Conservation (phyloP, 2,329 filamentous ascomycete genomes). For the Pseudogymnoascus sp. region DNA sequence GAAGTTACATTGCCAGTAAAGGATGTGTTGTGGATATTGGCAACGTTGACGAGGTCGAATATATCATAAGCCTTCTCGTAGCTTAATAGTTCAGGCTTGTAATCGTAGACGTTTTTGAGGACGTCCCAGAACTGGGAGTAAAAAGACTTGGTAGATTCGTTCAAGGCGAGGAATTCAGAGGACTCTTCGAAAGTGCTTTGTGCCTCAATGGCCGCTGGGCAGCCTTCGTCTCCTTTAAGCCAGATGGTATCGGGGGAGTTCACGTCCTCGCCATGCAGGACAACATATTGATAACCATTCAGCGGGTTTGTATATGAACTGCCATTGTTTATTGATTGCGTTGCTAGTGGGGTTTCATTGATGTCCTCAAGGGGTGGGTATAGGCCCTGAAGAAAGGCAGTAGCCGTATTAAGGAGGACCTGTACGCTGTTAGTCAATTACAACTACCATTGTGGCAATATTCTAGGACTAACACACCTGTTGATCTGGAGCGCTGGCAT, state of each 20-base stretch:
- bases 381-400: slow-evolving; percentile 54
- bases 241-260: slow-evolving; percentile 23
- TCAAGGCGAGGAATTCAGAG: slow-evolving; percentile 13
- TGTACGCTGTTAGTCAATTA: slow-evolving; percentile 39
- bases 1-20: slow-evolving; percentile 10
- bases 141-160: slow-evolving; percentile 20
- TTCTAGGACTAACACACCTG: slow-evolving; percentile 1
- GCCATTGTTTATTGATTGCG: slow-evolving; percentile 41
- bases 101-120: slow-evolving; percentile 18
- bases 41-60: slow-evolving; percentile 21
- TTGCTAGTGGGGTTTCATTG: slow-evolving; percentile 32
- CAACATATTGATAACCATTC: slow-evolving; percentile 57
- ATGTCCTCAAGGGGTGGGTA: slow-evolving; percentile 48
- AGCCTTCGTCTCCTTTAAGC: slow-evolving; percentile 25
- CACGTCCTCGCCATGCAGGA: slow-evolving; percentile 31
- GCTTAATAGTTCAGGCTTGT: slow-evolving; percentile 12
- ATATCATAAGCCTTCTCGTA: slow-evolving; percentile 24
- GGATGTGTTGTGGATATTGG: slow-evolving; percentile 19
- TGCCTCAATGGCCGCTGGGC: slow-evolving; percentile 14
- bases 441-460: not conserved
- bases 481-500: slow-evolving; percentile 44
- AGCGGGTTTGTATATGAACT: slow-evolving; percentile 44
- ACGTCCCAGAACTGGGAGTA: slow-evolving; percentile 21
- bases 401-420: slow-evolving; percentile 46
- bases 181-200: slow-evolving; percentile 14